Conservation (phyloP, 2,329 filamentous ascomycete species). For the Penicillium vulpinum region DNA sequence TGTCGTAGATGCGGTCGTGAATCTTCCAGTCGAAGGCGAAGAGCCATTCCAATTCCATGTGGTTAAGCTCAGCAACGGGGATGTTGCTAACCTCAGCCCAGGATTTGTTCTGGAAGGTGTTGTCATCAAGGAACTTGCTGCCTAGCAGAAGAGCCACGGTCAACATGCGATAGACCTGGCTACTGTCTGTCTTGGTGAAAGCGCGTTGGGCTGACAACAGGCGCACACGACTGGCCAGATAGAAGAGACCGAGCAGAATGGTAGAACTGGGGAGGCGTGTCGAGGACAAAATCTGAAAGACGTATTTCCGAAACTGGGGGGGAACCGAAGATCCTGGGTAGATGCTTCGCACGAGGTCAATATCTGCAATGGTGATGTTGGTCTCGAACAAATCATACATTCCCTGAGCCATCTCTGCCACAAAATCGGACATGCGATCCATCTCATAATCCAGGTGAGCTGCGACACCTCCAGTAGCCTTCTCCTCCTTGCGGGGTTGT, state of each 20-base stretch:
- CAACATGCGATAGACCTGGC: conserved; percentile 82
- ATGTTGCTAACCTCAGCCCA: conserved; percentile 96
- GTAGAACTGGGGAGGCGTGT: conserved; percentile 88
- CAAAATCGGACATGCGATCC: conserved; percentile 93
- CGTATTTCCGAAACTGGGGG: conserved; percentile 83
- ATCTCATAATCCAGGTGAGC: conserved; percentile 96
- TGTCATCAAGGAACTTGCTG: conserved; percentile 95
- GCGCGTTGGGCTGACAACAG: conserved; percentile 61
- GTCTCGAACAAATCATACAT: conserved; percentile 63
- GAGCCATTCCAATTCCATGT: conserved; percentile 85
- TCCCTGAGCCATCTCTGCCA: conserved; percentile 81
- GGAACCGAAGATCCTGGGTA: conserved; percentile 63
- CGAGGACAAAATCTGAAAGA: conserved; percentile 84
- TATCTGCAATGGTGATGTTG: conserved; percentile 60
- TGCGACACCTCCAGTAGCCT: conserved; percentile 80
- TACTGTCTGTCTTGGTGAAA: conserved; percentile 56
- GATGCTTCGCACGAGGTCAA: conserved; percentile 65
- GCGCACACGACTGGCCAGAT: conserved; percentile 79
- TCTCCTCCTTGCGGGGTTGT: conserved; percentile 58
- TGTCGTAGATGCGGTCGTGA: conserved; percentile 78
- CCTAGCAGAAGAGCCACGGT: conserved; percentile 82
- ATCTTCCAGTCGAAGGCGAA: conserved; percentile 78
- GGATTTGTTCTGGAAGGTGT: conserved; percentile 95
- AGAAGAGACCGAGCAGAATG: conserved; percentile 86
- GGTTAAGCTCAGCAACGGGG: conserved; percentile 77